These are phyloP conservation scores for Pichia deserticola DNA, from an alignment of 805 yeast genomes.

Conservation along the genomic window DNA sequence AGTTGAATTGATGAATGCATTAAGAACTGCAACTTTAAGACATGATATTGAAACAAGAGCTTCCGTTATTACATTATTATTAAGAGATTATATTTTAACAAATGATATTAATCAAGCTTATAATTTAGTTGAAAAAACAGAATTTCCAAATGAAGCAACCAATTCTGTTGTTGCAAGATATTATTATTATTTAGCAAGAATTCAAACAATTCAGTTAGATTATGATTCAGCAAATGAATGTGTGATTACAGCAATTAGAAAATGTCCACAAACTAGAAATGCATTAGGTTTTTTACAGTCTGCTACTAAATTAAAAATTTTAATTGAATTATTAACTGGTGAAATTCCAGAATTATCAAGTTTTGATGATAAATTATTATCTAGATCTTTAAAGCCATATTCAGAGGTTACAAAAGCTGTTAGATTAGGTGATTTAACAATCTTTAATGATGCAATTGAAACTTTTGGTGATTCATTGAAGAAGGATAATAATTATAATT, in stretches of 20 bases:
- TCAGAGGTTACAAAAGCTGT: slow-evolving; percentile 87
- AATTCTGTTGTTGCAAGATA: slow-evolving; percentile 89
- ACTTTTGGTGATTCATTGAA: slow-evolving; percentile 56
- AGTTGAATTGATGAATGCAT: slow-evolving; percentile 59
- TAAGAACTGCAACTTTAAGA: slow-evolving; percentile 84
- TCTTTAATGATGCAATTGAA: slow-evolving; percentile 64
- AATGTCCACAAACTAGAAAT: slow-evolving; percentile 84
- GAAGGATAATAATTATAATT: slow-evolving; percentile 72
- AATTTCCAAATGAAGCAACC: slow-evolving; percentile 72
- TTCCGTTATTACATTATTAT: slow-evolving; percentile 71
- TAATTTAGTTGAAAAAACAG: slow-evolving; percentile 80
- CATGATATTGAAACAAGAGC: slow-evolving; percentile 93
- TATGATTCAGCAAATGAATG: slow-evolving; percentile 86
- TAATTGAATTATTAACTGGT: slow-evolving; percentile 91
- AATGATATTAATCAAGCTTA: slow-evolving; percentile 85
- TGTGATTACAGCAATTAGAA: slow-evolving; percentile 90
- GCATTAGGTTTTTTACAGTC: slow-evolving; percentile 85
- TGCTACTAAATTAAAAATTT: slow-evolving; percentile 79
- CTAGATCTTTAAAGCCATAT: slow-evolving; percentile 67
- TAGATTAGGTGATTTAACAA: slow-evolving; percentile 78
- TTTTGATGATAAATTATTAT: slow-evolving; percentile 59
- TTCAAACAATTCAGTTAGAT: slow-evolving; percentile 86
- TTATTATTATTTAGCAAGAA: slow-evolving; percentile 83
- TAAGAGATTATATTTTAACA: slow-evolving; percentile 68
- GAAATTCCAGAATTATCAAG: slow-evolving; percentile 87